These are phyloP conservation scores for Xenoacremonium recifei DNA, from an alignment of 2,329 filamentous ascomycete species.

Conservation along the genomic window DNA sequence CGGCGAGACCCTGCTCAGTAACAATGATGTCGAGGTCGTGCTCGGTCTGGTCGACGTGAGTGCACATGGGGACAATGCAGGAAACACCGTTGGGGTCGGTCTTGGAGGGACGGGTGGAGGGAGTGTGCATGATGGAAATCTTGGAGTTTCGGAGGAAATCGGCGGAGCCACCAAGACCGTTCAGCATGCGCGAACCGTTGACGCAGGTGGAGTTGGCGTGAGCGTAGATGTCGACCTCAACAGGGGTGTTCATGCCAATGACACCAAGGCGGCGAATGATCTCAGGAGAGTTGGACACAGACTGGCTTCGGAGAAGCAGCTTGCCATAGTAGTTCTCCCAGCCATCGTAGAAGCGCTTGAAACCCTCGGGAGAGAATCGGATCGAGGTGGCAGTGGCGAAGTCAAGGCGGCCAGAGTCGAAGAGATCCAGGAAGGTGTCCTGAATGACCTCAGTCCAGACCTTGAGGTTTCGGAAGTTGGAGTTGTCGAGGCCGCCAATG, in stretches of 20 bases:
- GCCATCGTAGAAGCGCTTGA: constrained; percentile 85
- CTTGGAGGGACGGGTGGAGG: constrained; percentile 76
- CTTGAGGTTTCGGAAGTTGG: constrained; percentile 82
- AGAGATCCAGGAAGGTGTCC: constrained; percentile 89
- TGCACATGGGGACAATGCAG: constrained; percentile 93
- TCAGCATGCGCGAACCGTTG: constrained; percentile 84
- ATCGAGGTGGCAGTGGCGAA: constrained; percentile 89
- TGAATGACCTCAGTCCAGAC: constrained; percentile 95
- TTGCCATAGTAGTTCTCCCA: constrained; percentile 80
- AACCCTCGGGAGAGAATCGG: constrained; percentile 86
- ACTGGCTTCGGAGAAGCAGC: constrained; percentile 82
- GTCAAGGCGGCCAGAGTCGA: constrained; percentile 83
- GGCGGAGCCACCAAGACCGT: constrained; percentile 77
- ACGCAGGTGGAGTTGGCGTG: constrained; percentile 91
- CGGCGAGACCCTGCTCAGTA: constrained; percentile 72
- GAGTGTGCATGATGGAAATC: constrained; percentile 93
- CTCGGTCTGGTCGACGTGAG: constrained; percentile 89
- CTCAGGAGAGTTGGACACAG: constrained; percentile 85
- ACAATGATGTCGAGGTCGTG: constrained; percentile 90
- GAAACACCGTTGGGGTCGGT: constrained; percentile 77
- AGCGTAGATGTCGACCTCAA: constrained; percentile 92
- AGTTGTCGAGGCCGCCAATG: constrained; percentile 76
- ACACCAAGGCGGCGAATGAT: constrained; percentile 84
- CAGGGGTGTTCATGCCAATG: constrained; percentile 93
- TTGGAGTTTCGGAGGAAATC: constrained; percentile 79